Evolutionary conservation across 768 basidiomycete genomes (phyloP).

Genomic region (Chalciporus pseudorubinellus): DNA sequence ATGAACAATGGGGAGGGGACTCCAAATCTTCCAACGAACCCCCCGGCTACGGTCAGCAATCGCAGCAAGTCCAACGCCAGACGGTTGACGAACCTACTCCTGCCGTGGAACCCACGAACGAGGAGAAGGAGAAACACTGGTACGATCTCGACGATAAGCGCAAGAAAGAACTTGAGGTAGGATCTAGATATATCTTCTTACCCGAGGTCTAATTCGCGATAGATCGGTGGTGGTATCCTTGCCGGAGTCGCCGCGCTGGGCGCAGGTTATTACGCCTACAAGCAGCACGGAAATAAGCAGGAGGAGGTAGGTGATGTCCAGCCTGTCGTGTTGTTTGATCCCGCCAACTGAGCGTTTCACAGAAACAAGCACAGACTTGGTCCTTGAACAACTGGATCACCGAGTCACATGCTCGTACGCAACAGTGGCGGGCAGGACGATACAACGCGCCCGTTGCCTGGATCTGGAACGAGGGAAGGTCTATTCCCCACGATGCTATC

Average conservation of each 20-base stretch:
- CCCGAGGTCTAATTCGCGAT: constrained; percentile 6
- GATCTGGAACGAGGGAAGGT: constrained; percentile 57
- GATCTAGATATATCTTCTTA: background rate
- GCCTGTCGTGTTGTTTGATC: background rate
- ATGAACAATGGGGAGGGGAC: constrained; percentile 19
- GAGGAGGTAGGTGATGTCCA: constrained; percentile 47
- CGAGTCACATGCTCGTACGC: constrained; percentile 55
- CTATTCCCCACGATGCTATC: constrained; percentile 59
- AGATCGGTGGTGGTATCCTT: constrained; percentile 66
- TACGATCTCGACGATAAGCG: constrained; percentile 49
- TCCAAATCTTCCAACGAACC: constrained; percentile 5
- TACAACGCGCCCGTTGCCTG: constrained; percentile 54
- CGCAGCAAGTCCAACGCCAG: constrained; percentile 27
- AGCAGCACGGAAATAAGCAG: constrained; percentile 52
- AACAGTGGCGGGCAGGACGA: constrained; percentile 43
- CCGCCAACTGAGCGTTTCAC: constrained; percentile 1
- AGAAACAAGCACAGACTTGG: constrained; percentile 55
- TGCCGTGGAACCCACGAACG: constrained; percentile 30
- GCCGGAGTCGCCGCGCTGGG: constrained; percentile 53
- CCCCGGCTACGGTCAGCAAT: constrained; percentile 24
- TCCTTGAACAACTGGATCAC: constrained; percentile 50
- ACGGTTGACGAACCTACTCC: constrained; percentile 22
- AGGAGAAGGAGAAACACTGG: constrained; percentile 56
- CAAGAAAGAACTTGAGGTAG: constrained; percentile 60
- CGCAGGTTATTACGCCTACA: constrained; percentile 50